These are phyloP conservation scores for Drechslerella coelobrocha DNA, from an alignment of 2,329 filamentous ascomycete genomes.

Conservation along the genomic window DNA sequence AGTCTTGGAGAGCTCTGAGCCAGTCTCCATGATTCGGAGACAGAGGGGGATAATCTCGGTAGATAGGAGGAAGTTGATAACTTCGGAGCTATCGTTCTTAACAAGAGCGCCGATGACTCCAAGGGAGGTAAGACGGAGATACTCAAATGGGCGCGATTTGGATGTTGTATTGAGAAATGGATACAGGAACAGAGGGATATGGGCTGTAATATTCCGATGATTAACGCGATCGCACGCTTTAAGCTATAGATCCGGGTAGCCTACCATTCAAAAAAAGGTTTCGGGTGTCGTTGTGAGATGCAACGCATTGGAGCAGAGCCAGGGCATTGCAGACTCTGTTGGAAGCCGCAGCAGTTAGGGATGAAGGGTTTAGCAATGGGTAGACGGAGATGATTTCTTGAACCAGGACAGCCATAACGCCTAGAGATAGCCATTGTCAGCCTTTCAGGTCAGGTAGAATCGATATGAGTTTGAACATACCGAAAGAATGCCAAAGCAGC, in stretches of 20 bases:
- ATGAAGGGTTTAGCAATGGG: slow-evolving; percentile 91
- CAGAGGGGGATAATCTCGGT: slow-evolving; percentile 98
- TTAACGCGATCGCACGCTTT: slow-evolving; percentile 6
- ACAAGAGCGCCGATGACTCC: slow-evolving; percentile 96
- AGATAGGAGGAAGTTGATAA: slow-evolving; percentile 97
- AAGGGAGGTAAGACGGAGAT: slow-evolving; percentile 90
- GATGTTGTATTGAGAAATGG: slow-evolving; percentile 98
- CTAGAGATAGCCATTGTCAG: slow-evolving; percentile 61
- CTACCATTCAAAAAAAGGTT: slow-evolving; percentile 90
- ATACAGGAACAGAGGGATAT: slow-evolving; percentile 96
- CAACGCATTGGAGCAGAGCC: slow-evolving; percentile 93
- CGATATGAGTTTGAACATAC: slow-evolving; percentile 64
- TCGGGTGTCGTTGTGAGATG: slow-evolving; percentile 94
- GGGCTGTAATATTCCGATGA: slow-evolving; percentile 66
- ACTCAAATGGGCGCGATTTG: slow-evolving; percentile 96
- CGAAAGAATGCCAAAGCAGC: slow-evolving; percentile 98
- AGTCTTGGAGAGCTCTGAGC: slow-evolving; percentile 96
- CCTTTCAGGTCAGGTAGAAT: neutral
- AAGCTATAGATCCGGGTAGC: slow-evolving; percentile 52
- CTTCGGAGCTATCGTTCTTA: slow-evolving; percentile 97
- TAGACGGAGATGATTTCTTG: slow-evolving; percentile 99
- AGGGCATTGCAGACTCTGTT: slow-evolving; percentile 98
- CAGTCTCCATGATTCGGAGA: slow-evolving; percentile 98
- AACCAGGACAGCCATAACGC: slow-evolving; percentile 95
- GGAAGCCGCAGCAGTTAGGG: slow-evolving; percentile 94